Evolutionary conservation across 441 rosid genomes (phyloP).

Genomic region (Erodium moschatum): DNA sequence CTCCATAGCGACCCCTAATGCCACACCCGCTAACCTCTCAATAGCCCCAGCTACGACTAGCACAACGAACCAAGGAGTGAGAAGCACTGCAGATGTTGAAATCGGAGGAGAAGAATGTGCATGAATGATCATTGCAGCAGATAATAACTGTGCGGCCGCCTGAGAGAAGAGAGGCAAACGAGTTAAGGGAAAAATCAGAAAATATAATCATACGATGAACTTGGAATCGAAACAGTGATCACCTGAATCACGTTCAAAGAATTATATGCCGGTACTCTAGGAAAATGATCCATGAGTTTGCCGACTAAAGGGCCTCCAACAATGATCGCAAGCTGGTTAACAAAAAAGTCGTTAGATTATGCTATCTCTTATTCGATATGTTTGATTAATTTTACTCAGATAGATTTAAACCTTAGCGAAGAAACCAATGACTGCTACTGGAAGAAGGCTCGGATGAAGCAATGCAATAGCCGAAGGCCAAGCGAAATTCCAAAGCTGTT

Average conservation of each 20-base stretch:
- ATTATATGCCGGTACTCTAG: conserved; percentile 74
- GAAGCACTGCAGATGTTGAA: conserved; percentile 52
- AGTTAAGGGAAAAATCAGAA: background rate
- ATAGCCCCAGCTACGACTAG: conserved; percentile 62
- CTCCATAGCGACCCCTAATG: conserved; percentile 78
- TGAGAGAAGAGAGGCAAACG: conserved; percentile 26
- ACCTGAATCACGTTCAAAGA: conserved; percentile 70
- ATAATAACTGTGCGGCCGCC: conserved; percentile 78
- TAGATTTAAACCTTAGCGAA: conserved; percentile 46
- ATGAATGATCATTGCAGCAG: conserved; percentile 73
- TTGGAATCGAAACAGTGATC: background rate
- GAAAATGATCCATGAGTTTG: conserved; percentile 76
- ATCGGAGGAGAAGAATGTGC: conserved; percentile 48
- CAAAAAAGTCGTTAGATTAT: conserved; percentile 13
- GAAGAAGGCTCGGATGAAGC: conserved; percentile 89
- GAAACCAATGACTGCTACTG: conserved; percentile 82
- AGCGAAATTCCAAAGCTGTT: conserved; percentile 83
- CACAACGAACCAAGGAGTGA: conserved; percentile 68
- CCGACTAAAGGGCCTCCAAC: conserved; percentile 84
- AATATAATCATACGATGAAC: background rate
- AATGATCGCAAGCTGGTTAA: conserved; percentile 51
- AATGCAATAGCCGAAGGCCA: conserved; percentile 94
- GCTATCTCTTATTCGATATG: background rate
- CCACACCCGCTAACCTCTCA: conserved; percentile 76
- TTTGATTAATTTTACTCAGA: conserved; percentile 10